These are phyloP conservation scores for Zygoascus bituminiphila DNA, from an alignment of 805 yeast species.

Conservation along the genomic window DNA sequence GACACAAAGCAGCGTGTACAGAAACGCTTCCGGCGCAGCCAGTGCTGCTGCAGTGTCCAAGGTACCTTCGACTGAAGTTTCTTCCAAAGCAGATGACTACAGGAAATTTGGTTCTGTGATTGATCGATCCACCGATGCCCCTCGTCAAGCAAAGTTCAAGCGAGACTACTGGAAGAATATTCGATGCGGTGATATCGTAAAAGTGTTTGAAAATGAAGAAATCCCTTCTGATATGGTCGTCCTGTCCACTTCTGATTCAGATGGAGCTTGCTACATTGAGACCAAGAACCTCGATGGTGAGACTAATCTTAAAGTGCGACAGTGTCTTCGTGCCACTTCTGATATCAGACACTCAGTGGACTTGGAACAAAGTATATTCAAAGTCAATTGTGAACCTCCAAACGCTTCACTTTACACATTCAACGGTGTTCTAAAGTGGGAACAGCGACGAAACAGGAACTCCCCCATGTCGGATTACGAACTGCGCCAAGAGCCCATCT, in stretches of 20 bases:
- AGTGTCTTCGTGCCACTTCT: conserved; percentile 46
- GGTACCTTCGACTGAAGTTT: neutral
- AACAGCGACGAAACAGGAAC: conserved; percentile 27
- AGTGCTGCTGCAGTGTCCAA: neutral
- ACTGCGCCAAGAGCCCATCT: conserved; percentile 43
- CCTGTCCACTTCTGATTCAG: conserved; percentile 60
- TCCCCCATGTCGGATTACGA: conserved; percentile 19
- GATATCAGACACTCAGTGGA: conserved; percentile 49
- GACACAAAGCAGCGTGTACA: neutral
- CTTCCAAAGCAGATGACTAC: neutral
- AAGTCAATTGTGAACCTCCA: conserved; percentile 69
- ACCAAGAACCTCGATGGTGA: conserved; percentile 70
- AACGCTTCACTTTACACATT: conserved; percentile 54
- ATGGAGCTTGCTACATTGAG: conserved; percentile 61
- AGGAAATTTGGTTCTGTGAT: conserved; percentile 18
- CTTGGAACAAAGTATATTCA: conserved; percentile 47
- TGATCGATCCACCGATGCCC: conserved; percentile 27
- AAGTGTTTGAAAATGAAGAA: conserved; percentile 62
- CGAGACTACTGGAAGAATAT: conserved; percentile 63
- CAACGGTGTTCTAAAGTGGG: conserved; percentile 55
- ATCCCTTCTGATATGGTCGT: conserved; percentile 70
- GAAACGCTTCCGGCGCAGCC: neutral
- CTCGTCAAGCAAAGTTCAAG: conserved; percentile 34
- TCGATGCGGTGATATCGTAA: conserved; percentile 63
- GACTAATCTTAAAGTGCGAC: conserved; percentile 58